Evolutionary conservation across 345 rosid genomes (phyloP).

Genomic region (Luvunga scandens): DNA sequence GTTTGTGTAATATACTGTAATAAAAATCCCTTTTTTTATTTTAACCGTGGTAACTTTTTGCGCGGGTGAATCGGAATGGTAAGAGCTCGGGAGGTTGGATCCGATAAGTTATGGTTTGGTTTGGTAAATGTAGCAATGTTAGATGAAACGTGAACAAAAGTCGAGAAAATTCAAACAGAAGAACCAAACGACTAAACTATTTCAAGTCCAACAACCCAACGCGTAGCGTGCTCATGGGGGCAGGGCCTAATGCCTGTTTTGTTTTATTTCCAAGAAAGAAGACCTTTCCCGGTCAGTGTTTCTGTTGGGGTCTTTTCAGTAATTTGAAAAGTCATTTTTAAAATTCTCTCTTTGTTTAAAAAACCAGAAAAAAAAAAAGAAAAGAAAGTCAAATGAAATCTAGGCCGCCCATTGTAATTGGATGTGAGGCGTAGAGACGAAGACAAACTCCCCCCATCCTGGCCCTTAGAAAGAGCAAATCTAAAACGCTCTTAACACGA

Average conservation of each 20-base stretch:
- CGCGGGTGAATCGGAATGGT: background rate
- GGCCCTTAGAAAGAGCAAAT: background rate
- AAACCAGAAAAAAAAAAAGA: too few relatives aligned
- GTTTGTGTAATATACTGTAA: background rate
- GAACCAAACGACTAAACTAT: background rate
- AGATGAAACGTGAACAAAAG: background rate
- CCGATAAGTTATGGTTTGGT: background rate
- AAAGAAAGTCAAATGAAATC: background rate
- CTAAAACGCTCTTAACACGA: too few relatives aligned
- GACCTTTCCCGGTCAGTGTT: too few relatives aligned
- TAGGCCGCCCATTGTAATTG: background rate
- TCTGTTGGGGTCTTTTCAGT: background rate
- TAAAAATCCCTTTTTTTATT: too few relatives aligned
- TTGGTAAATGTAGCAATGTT: background rate
- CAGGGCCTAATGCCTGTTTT: background rate
- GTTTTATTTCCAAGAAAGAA: too few relatives aligned
- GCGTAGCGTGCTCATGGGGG: background rate
- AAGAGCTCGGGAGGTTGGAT: background rate
- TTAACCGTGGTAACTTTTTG: background rate
- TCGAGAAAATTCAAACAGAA: background rate
- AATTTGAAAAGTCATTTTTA: too few relatives aligned
- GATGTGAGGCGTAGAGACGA: background rate
- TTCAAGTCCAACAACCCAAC: background rate
- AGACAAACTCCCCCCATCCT: background rate
- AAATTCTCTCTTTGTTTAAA: too few relatives aligned